A percentile compares a stretch with the other conserved stretches of the same genome.
These are phyloP conservation scores for Aspergillus ostianus DNA, from an alignment of 495 filamentous ascomycete species.

Conservation along the genomic window DNA sequence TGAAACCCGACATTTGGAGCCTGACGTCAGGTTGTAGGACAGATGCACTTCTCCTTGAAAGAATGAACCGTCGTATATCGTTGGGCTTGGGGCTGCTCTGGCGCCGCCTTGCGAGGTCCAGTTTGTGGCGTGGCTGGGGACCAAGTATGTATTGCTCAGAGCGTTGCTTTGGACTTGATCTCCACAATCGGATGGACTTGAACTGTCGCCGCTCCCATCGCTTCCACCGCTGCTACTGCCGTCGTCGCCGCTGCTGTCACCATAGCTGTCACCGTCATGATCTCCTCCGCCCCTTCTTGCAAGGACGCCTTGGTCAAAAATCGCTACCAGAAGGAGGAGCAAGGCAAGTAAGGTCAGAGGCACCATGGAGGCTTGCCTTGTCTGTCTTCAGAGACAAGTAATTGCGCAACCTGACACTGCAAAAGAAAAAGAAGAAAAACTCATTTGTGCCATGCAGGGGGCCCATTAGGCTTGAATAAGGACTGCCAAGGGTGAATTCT, in stretches of 20 bases:
- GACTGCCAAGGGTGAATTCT: constrained; percentile 1
- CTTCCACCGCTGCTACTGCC: not conserved
- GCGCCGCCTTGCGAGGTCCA: constrained; percentile 7
- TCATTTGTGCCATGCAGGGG: not conserved
- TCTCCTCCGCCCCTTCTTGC: constrained; percentile 6
- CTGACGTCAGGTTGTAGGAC: constrained; percentile 1
- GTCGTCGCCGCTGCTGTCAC: not conserved
- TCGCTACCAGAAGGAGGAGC: constrained; percentile 4
- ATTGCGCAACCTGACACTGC: not conserved
- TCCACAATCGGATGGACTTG: constrained; percentile 4
- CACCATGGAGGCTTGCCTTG: not conserved
- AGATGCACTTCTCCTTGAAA: constrained; percentile 5
- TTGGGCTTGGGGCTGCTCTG: not conserved
- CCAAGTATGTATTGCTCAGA: constrained; percentile 1
- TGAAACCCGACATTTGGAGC: not conserved
- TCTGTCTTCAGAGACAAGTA: not conserved
- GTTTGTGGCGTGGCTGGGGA: constrained; percentile 1
- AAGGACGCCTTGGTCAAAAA: not conserved
- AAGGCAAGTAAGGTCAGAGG: not conserved
- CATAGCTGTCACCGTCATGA: constrained; percentile 2
- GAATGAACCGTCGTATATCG: constrained; percentile 10
- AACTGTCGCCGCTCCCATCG: constrained; percentile 1
- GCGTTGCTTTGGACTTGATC: not conserved
- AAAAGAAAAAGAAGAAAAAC: not conserved
- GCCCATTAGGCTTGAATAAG: not conserved